These are phyloP conservation scores for Camellia japonica DNA, from an alignment of 148 eudicot species.

Conservation along the genomic window DNA sequence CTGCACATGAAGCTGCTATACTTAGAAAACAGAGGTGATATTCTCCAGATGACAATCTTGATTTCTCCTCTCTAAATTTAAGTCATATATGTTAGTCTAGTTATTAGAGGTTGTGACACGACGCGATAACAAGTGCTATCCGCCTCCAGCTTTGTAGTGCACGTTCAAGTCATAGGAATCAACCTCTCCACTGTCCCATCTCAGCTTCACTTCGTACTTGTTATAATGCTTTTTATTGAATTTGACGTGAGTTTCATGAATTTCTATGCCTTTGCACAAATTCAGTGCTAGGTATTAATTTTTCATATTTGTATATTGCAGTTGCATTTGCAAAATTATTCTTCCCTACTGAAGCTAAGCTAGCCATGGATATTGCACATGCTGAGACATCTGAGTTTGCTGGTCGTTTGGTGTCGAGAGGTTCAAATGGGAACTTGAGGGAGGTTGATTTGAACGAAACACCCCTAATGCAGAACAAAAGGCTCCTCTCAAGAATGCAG, in stretches of 20 bases:
- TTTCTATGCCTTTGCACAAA: background rate
- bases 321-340: conserved; percentile 47
- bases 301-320: conserved; percentile 16
- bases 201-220: background rate
- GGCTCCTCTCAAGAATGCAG: conserved; percentile 31
- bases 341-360: conserved; percentile 51
- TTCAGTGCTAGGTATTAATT: background rate
- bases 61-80: background rate
- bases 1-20: conserved; percentile 42
- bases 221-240: background rate
- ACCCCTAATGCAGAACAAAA: conserved; percentile 30
- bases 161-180: too few relatives aligned
- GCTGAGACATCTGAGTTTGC: conserved; percentile 37
- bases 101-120: background rate
- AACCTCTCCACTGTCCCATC: too few relatives aligned
- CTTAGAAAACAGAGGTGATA: conserved; percentile 50
- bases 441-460: conserved; percentile 51
- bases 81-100: background rate
- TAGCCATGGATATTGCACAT: conserved; percentile 51
- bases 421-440: conserved; percentile 39
- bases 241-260: background rate
- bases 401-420: conserved; percentile 29
- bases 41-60: background rate
- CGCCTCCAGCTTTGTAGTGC: too few relatives aligned
- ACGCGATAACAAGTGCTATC: too few relatives aligned